Percentiles rank a stretch among this genome's conserved stretches.
Evolutionary conservation across 2,329 filamentous ascomycete species (phyloP).

Genomic region (Ophiosphaerella herpotricha): DNA sequence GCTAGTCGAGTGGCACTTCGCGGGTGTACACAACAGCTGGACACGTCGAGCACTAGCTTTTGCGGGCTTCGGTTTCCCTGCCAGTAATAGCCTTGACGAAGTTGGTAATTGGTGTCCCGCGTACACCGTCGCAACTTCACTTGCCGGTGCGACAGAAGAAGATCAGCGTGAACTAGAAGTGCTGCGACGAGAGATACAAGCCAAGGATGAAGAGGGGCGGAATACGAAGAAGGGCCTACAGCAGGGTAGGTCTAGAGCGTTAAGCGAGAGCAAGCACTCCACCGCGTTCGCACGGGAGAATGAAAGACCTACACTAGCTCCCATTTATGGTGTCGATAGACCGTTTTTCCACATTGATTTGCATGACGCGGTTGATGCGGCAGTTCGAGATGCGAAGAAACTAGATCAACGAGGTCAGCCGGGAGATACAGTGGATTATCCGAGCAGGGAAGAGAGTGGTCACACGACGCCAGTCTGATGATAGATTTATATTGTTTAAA

Average conservation of each 20-base stretch:
- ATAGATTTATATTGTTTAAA: background rate
- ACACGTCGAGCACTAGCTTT: conserved; percentile 60
- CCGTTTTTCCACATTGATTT: conserved; percentile 39
- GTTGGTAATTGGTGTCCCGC: conserved; percentile 28
- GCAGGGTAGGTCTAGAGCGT: too few species aligned
- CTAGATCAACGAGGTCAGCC: conserved; percentile 9
- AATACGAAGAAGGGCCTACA: background rate
- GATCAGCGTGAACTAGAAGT: conserved; percentile 13
- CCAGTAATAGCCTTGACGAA: conserved; percentile 1
- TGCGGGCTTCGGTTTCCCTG: conserved; percentile 58
- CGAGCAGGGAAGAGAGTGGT: background rate
- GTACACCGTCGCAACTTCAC: conserved; percentile 23
- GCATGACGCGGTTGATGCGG: conserved; percentile 34
- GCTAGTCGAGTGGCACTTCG: conserved; percentile 52
- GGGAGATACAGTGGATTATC: background rate
- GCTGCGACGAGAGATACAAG: conserved; percentile 1
- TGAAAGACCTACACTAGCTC: background rate
- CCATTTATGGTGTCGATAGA: conserved; percentile 28
- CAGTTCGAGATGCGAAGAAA: conserved; percentile 28
- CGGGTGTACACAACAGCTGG: conserved; percentile 60
- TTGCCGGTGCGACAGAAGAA: conserved; percentile 21
- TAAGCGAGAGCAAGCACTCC: too few species aligned
- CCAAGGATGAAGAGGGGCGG: conserved; percentile 12
- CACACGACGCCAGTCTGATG: background rate
- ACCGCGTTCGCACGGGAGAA: background rate